A percentile compares a stretch with the other conserved stretches of the same genome.
Conservation (phyloP, 208 protist species). For the Leishmania turanica region DNA sequence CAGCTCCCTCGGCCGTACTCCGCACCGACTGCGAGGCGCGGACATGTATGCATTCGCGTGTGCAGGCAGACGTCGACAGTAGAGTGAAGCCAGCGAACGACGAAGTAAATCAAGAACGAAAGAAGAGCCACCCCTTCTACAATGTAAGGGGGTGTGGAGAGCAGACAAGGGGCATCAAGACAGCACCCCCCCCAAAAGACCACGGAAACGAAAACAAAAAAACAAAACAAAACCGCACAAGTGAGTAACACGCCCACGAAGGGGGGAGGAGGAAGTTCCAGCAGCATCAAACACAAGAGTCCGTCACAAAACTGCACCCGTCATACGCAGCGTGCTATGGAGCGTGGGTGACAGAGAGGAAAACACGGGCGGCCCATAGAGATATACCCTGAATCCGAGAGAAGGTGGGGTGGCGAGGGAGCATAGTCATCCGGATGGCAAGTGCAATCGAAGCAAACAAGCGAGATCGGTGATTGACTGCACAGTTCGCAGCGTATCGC, state of each 20-base stretch:
- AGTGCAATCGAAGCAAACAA: background rate
- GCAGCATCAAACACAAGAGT: too few species aligned
- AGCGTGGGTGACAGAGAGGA: too few species aligned
- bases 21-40: background rate
- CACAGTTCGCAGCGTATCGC: background rate
- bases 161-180: too few species aligned
- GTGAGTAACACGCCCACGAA: too few species aligned
- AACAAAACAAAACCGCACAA: too few species aligned
- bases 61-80: background rate
- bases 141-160: too few species aligned
- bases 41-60: background rate
- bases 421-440: background rate
- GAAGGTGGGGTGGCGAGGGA: too few species aligned
- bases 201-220: too few species aligned
- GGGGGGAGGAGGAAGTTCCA: too few species aligned
- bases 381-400: background rate
- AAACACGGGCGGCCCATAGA: background rate
- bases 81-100: background rate
- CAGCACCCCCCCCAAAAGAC: too few species aligned
- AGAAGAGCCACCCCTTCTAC: background rate
- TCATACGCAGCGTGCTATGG: too few species aligned
- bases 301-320: too few species aligned
- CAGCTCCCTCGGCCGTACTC: background rate
- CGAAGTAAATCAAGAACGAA: conserved; percentile 6
- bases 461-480: background rate